Percentiles rank a stretch among this genome's conserved stretches.
These are phyloP conservation scores for Kluyveromyces starmeri DNA, from an alignment of 805 yeast genomes.

Conservation along the genomic window DNA sequence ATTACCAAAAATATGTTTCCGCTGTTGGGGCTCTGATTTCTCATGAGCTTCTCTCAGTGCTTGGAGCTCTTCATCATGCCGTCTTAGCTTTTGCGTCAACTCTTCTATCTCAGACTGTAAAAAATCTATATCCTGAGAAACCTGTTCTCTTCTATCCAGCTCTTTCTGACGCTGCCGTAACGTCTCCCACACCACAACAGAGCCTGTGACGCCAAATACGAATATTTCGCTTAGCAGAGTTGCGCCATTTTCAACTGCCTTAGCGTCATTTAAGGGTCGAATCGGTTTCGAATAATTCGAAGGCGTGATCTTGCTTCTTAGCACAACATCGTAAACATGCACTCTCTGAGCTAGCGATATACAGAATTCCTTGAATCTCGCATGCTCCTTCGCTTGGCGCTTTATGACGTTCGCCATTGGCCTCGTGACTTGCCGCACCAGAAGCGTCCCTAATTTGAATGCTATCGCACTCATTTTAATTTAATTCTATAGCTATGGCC, in stretches of 20 bases:
- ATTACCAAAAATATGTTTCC: too few species aligned
- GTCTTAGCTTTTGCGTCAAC: too few species aligned
- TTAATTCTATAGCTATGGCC: too few species aligned
- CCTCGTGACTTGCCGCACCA: constrained; percentile 15
- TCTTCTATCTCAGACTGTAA: constrained; percentile 63
- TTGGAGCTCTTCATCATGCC: too few species aligned
- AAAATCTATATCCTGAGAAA: constrained; percentile 63
- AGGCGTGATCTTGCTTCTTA: constrained; percentile 45
- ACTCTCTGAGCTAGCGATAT: constrained; percentile 63
- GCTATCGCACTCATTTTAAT: constrained; percentile 16
- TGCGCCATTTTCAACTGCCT: constrained; percentile 79
- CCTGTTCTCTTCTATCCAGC: constrained; percentile 47
- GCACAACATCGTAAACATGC: constrained; percentile 53
- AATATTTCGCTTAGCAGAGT: constrained; percentile 68
- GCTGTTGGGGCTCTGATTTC: too few species aligned
- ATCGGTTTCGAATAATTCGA: constrained; percentile 35
- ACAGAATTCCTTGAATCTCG: constrained; percentile 50
- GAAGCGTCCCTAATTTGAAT: constrained; percentile 10
- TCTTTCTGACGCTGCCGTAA: constrained; percentile 60
- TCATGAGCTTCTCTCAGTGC: too few species aligned
- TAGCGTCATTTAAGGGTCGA: constrained; percentile 72
- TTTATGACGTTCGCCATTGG: constrained; percentile 47
- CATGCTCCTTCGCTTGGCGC: constrained; percentile 67
- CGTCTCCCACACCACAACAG: constrained; percentile 63
- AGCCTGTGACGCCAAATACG: constrained; percentile 74